phyloP scores from a whole-genome alignment of 108 stramenopile species.

The Pseudonitzschia multistriata region DNA sequence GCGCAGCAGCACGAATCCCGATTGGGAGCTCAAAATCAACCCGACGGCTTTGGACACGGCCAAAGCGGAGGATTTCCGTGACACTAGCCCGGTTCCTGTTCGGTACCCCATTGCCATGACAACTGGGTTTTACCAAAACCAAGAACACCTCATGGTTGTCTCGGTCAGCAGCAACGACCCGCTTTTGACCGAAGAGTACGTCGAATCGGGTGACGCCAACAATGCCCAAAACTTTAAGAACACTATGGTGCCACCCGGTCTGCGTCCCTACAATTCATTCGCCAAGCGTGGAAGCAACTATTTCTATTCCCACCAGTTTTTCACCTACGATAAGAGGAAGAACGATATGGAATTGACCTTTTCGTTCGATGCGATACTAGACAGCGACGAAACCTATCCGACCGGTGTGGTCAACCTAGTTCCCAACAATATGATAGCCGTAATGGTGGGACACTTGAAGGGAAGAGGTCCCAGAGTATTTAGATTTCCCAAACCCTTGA shows the following conservation, averaged over 20 bases:
- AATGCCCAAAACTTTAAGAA: constrained; percentile 6
- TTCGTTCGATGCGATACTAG: not conserved
- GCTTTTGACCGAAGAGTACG: not conserved
- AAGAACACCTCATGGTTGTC: not conserved
- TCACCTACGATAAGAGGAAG: not conserved
- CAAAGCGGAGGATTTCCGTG: not conserved
- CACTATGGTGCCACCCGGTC: not conserved
- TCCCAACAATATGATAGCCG: not conserved
- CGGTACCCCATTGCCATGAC: constrained; percentile 8
- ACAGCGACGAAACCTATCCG: not conserved
- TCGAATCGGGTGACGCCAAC: not conserved
- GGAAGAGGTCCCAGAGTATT: not conserved
- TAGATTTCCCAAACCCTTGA: not conserved
- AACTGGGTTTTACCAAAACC: not conserved
- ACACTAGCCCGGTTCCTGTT: not conserved
- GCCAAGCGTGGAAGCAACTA: not conserved
- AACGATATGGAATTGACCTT: not conserved
- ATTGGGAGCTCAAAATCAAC: not conserved
- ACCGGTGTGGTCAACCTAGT: not conserved
- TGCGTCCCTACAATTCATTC: not conserved
- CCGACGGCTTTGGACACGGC: not conserved
- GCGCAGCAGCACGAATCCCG: not conserved
- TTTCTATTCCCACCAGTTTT: not conserved
- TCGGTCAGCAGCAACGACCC: not conserved
- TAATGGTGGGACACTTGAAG: not conserved